Percentiles rank a stretch among this genome's conserved stretches.
Evolutionary conservation across 2,329 filamentous ascomycete genomes (phyloP).

Genomic region (Trichoderma arundinaceum): DNA sequence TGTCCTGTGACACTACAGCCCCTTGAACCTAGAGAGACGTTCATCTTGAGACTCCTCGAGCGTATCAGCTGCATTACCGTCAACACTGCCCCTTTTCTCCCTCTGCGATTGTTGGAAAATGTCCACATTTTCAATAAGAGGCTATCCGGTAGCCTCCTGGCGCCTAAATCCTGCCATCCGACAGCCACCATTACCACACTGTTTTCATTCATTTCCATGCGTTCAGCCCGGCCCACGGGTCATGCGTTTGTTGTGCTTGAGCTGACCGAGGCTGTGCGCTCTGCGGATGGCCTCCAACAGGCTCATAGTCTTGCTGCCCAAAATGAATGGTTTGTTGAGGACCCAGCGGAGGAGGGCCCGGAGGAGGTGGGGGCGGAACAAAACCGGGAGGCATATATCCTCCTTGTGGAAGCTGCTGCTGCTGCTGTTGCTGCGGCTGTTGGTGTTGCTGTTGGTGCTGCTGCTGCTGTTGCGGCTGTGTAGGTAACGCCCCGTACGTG

Average conservation of each 20-base stretch:
- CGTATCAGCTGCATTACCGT: neutral
- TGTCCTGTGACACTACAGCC: neutral
- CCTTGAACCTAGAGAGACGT: neutral
- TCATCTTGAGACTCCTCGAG: neutral
- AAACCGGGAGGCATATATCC: constrained; percentile 61
- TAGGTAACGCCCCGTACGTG: constrained; percentile 49
- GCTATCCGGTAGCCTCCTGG: no score
- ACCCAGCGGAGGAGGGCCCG: constrained; percentile 65
- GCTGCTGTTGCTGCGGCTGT: neutral
- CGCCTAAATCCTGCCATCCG: neutral
- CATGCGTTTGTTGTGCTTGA: constrained; percentile 50
- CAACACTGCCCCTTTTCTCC: neutral
- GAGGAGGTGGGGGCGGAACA: constrained; percentile 67
- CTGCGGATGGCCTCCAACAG: constrained; percentile 44
- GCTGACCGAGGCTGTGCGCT: constrained; percentile 41
- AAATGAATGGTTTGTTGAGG: constrained; percentile 68
- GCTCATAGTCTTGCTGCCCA: constrained; percentile 44
- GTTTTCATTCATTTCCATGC: constrained; percentile 53
- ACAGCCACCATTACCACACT: neutral
- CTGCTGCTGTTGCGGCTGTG: constrained; percentile 41
- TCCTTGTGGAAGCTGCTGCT: constrained; percentile 42
- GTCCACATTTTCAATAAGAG: neutral
- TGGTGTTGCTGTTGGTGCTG: neutral
- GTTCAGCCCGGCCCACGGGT: constrained; percentile 60
- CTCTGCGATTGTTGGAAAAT: neutral